Percentiles rank a stretch among this genome's conserved stretches.
Evolutionary conservation across 2,329 filamentous ascomycete genomes (phyloP).

Genomic region (Aspergillus fijiensis): DNA sequence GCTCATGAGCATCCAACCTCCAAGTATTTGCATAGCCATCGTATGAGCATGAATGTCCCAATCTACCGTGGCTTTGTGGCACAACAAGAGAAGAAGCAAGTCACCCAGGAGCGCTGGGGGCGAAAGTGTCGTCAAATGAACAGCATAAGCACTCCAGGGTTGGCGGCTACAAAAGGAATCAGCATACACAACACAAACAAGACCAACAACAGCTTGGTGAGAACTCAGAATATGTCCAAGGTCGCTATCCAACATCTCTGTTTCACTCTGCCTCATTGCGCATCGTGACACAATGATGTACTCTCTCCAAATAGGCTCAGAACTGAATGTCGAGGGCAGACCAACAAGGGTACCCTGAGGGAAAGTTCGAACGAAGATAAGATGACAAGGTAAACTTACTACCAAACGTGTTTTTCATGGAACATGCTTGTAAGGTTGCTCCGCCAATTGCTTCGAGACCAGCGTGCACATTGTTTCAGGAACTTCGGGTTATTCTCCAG

Average conservation of each 20-base stretch:
- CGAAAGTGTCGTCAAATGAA: constrained; percentile 89
- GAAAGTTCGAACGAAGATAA: neutral
- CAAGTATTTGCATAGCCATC: constrained; percentile 61
- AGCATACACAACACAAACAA: constrained; percentile 18
- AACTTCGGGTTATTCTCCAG: constrained; percentile 87
- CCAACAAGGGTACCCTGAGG: neutral
- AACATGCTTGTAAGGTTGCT: constrained; percentile 92
- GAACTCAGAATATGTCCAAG: no score
- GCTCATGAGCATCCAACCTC: constrained; percentile 78
- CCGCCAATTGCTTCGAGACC: constrained; percentile 97
- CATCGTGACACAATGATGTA: no score
- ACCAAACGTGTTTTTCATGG: constrained; percentile 79
- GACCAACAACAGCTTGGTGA: no score
- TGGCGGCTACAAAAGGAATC: constrained; percentile 65
- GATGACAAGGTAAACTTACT: constrained; percentile 59
- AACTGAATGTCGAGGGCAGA: neutral
- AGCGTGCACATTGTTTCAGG: constrained; percentile 87
- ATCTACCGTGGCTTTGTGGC: constrained; percentile 65
- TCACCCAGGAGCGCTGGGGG: constrained; percentile 82
- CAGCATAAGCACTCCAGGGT: constrained; percentile 88
- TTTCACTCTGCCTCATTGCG: no score
- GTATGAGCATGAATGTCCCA: constrained; percentile 58
- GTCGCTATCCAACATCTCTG: no score
- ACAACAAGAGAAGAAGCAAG: constrained; percentile 66
- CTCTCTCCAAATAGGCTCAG: no score